phyloP scores from a whole-genome alignment of 2,329 filamentous ascomycete genomes.

The Cladosporium sp. region DNA sequence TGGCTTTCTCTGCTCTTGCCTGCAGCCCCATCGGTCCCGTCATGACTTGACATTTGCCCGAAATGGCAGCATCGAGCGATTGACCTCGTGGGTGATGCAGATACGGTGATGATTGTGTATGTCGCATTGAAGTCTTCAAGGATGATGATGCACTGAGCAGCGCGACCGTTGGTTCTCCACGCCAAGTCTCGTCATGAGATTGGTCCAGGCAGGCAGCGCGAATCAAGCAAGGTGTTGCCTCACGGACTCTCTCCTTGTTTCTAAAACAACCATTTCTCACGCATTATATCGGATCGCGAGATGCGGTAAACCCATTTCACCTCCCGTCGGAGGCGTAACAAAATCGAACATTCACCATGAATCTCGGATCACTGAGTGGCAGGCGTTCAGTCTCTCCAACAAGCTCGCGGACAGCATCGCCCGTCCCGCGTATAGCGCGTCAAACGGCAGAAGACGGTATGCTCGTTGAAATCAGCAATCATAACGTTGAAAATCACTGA shows the following conservation, averaged over 20 bases:
- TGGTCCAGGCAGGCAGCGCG: background rate
- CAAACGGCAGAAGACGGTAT: constrained; percentile 73
- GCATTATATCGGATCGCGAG: background rate
- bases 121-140: background rate
- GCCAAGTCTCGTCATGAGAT: background rate
- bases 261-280: background rate
- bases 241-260: background rate
- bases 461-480: constrained; percentile 24
- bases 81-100: background rate
- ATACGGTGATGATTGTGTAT: background rate
- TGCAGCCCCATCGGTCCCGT: constrained; percentile 3
- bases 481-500: too few species aligned
- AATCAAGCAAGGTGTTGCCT: constrained; percentile 13
- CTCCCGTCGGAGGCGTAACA: background rate
- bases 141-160: background rate
- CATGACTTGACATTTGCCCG: constrained; percentile 10
- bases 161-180: background rate
- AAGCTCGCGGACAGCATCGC: constrained; percentile 78
- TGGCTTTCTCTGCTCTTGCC: background rate
- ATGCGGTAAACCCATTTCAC: background rate
- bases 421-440: constrained; percentile 70
- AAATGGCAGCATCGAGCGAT: background rate
- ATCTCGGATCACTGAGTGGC: constrained; percentile 7
- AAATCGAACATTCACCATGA: constrained; percentile 3
- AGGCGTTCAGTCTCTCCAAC: constrained; percentile 57